phyloP scores from a whole-genome alignment of 192 early-diverging fungal species.

The Cetraspora pellucida region DNA sequence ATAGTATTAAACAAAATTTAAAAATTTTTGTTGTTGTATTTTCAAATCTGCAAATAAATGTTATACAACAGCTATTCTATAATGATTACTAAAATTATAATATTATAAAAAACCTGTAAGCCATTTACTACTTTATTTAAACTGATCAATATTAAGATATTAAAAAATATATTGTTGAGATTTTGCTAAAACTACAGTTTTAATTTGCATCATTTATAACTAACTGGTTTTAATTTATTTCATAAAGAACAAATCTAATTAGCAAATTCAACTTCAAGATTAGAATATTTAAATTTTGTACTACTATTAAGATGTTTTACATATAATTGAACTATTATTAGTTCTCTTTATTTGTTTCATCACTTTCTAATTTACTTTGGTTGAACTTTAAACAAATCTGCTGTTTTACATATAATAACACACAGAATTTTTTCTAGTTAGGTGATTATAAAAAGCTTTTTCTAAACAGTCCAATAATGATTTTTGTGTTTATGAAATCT shows the following conservation, averaged over 20 bases:
- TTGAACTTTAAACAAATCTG: background rate
- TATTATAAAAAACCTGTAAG: too few relatives aligned
- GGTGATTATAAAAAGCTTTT: background rate
- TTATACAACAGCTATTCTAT: slow-evolving; percentile 3
- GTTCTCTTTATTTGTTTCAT: background rate
- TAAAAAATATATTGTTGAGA: background rate
- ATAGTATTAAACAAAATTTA: slow-evolving; percentile 18
- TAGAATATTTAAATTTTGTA: background rate
- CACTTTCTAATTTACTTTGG: background rate
- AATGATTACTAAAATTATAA: slow-evolving; percentile 7
- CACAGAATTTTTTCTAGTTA: background rate
- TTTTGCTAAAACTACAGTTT: slow-evolving; percentile 1
- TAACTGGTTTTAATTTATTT: background rate
- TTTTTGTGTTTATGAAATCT: background rate
- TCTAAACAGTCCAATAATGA: background rate
- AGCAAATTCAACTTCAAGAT: background rate
- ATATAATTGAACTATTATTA: background rate
- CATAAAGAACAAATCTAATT: background rate
- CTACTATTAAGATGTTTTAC: background rate
- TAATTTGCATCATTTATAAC: background rate
- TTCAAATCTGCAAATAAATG: background rate
- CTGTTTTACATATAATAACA: background rate
- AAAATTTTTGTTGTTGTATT: slow-evolving; percentile 20
- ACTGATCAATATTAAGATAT: background rate
- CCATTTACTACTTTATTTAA: slow-evolving; percentile 13